These are phyloP conservation scores for Epichloe bromicola DNA, from an alignment of 2,329 filamentous ascomycete species.

Conservation along the genomic window DNA sequence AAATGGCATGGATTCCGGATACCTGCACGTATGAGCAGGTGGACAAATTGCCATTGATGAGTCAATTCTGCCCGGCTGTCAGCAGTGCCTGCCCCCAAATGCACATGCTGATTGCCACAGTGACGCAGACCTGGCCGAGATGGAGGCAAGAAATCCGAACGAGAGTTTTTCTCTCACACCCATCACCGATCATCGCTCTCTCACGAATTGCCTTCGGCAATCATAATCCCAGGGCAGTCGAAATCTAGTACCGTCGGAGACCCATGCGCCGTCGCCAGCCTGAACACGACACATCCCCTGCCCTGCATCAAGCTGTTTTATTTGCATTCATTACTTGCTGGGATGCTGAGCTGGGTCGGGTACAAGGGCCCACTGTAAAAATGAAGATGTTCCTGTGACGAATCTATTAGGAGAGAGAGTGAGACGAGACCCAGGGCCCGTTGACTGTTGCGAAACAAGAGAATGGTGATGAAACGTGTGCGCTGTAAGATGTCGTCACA, in stretches of 20 bases:
- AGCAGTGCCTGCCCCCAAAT: background rate
- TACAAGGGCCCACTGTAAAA: background rate
- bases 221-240: too few species aligned
- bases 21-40: too few species aligned
- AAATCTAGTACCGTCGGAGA: too few species aligned
- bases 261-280: background rate
- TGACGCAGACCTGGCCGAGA: background rate
- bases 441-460: background rate
- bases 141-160: background rate
- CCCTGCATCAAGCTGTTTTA: too few species aligned
- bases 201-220: too few species aligned
- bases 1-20: too few species aligned
- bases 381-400: slow-evolving; percentile 2
- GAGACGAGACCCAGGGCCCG: background rate
- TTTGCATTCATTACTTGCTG: too few species aligned
- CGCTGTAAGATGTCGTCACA: too few species aligned
- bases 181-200: too few species aligned
- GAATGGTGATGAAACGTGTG: too few species aligned
- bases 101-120: background rate
- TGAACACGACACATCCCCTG: background rate
- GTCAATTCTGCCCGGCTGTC: background rate
- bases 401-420: background rate
- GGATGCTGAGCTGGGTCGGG: background rate
- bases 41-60: background rate
- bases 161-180: background rate